Evolutionary conservation across 371 early-diverging fungal species (phyloP), one percentile per base, ranked within the genome.

Genomic region (Mucor circinelloides): DNA sequence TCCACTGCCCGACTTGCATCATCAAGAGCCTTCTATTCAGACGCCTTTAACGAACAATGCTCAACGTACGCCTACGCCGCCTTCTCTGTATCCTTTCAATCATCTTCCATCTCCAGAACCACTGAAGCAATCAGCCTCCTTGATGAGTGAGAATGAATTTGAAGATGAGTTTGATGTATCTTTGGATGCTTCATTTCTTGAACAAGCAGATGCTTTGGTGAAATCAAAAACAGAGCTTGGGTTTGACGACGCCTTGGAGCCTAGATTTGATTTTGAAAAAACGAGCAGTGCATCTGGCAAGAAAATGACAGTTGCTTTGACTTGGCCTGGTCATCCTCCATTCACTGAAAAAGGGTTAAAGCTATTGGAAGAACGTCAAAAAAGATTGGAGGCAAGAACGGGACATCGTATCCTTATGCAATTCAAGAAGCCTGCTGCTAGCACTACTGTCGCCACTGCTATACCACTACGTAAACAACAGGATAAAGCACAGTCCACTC

Each of bases 211-310:
- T 28, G 60, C 58, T 2, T 8, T 52, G 13, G 12, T 40, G 7
- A 15, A 21, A 9, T 50, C 32, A 6, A 31, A 34, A 48, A 31
- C 23, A 8, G 58, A 31, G 10, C 31, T n/a, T 28, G 34, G 34
- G 6, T 66, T 66, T 55, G 60, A 72, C 31, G 63, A 72, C 17
- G 23, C 25, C 21, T 10, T 67, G 2, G 32, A 19, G 1, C 64
- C 68, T 27, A 15, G 54, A 6, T 72, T 63, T 50, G 65, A 68
- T 19, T 64, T 67, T 57, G 68, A 72, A 44, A 48, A 32, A 21
- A 6, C 32, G 1, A 17, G 17, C 19, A 21, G 21, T 15, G 5
- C 3, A n/a, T 15, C 12, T 15, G 21, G n/a, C 12, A 25, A 38
- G 21, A 12, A 44, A 25, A 57, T 31, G 2, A 12, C 54, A 8